These are phyloP conservation scores for Pulveroboletus sp. DNA, from an alignment of 768 basidiomycete species.

Conservation along the genomic window DNA sequence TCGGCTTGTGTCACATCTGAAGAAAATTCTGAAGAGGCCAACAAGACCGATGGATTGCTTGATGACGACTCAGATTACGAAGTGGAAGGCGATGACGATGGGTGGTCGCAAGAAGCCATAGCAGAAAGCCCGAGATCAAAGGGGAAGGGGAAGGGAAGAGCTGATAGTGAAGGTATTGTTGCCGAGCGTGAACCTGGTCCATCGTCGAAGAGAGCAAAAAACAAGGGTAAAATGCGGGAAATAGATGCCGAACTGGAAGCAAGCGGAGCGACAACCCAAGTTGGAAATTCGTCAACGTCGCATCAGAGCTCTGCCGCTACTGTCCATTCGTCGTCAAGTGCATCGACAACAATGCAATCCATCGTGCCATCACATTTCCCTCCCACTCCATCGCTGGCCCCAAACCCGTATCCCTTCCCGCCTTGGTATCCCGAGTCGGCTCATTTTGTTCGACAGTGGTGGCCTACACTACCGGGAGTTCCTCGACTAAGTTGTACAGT, in stretches of 20 bases:
- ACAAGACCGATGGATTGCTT: not conserved
- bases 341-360: not conserved
- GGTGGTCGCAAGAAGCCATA: slow-evolving; percentile 17
- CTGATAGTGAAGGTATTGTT: slow-evolving; percentile 9
- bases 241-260: slow-evolving; percentile 8
- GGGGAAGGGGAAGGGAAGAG: slow-evolving; percentile 25
- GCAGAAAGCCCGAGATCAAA: slow-evolving; percentile 12
- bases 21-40: not conserved
- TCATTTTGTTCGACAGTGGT: slow-evolving; percentile 79
- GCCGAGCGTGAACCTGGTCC: slow-evolving; percentile 10
- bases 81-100: slow-evolving; percentile 22
- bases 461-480: slow-evolving; percentile 61
- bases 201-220: slow-evolving; percentile 8
- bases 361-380: not conserved
- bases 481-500: slow-evolving; percentile 71
- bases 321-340: slow-evolving; percentile 6
- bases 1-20: not conserved
- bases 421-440: slow-evolving; percentile 70
- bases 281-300: slow-evolving; percentile 6
- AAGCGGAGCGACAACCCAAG: slow-evolving; percentile 6
- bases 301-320: slow-evolving; percentile 7
- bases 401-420: slow-evolving; percentile 63
- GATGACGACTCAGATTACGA: slow-evolving; percentile 10
- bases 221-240: slow-evolving; percentile 23
- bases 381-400: slow-evolving; percentile 16